Base-by-base conservation (phyloP, 768 basidiomycete species). In the Coprinopsis marcescibilis region DNA sequence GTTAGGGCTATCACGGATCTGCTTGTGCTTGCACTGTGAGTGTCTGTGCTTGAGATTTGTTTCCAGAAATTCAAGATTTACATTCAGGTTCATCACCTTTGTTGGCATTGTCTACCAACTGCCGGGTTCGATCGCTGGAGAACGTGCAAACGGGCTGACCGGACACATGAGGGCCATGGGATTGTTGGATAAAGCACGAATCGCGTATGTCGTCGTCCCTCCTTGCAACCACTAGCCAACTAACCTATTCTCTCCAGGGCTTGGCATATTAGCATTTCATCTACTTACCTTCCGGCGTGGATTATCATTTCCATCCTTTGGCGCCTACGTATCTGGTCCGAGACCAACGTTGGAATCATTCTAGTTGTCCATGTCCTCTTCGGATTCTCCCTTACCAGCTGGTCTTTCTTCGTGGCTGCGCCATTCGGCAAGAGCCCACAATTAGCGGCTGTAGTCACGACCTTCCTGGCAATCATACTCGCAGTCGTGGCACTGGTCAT, bases 161-260 rank as follows among this genome's bases (percentile, higher is more conserved):
- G 65, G 76, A 6, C 85, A 89, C 57, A 77, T 89, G 72, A 82
- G 83, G 57, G 85, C 78, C 2, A 89, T 90, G 88, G 88, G 88
- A 6, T 69, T 89, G 12, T 62, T 75, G 5, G 85, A 88, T 55
- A 78, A 78, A 0, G 84, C 86, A 11, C 72, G 85, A 29, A 75
- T 85, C 39, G 49, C 79, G 75, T 78, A 56, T 13, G 77, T 57
- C 8, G 12, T 24, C 30, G 15, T 43, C 19, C 17, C 30, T 34
- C 26, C 26, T 40, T 43, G 21, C 6, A 14, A 30, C 42, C 24
- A 20, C 29, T 13, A 12, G 11, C 44, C 35, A 48, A 27, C 42
- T 52, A 34, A 53, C 27, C 72, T 69, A 35, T 72, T 68, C 3
- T 7, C 25, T 20, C 12, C 53, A 71, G 68, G n/a, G 71, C 75